Evolutionary conservation across 305 asterid genomes (phyloP), one percentile per base, ranked within the genome.

Genomic region (Fraxinus floribunda): DNA sequence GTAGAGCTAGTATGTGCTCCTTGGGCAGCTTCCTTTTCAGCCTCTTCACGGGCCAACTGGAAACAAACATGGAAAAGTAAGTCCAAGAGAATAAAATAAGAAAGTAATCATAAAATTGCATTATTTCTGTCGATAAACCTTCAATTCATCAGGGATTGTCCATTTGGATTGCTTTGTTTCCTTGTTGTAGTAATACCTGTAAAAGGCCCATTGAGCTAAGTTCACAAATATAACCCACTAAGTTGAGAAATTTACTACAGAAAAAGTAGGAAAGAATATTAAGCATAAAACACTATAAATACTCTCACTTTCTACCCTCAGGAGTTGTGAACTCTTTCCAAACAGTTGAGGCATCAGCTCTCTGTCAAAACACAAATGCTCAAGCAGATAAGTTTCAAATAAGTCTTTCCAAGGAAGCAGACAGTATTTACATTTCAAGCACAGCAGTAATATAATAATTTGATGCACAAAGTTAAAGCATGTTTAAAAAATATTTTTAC

Each of bases 301-400:
- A 75, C 80, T 86, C 98, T 85, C 92, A 96, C 99, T 92, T 96
- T 91, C 92, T 93, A 85, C 99, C 99, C 93, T 96, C 98, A 0
- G 92, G 89, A 83, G 99, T 94, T 80, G 95, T 91, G 89, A 94
- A 96, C 86, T 96, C 99, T 89, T 93, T 96, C 99, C 99, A 96
- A 77, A 93, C 97, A 82, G 98, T 94, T 22, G 98, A 94, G 26
- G 98, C 98, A 89, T 94, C 97, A 84, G 98, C 99, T 88, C 95
- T 96, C 99, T 96, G 94, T 87, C 82, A 81, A 86, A 84, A 81
- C 76, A 84, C 64, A 88, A 75, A 16, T 34, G 26, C 38, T 49
- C 75, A 75, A 70, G 62, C 73, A 79, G 52, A 49, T 75, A 71
- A 76, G 49, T 73, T 77, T 30, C 74, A 80, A 52, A 77, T 73